Conservation (phyloP, 805 yeast genomes). For the Wickerhamomyces bovis region DNA sequence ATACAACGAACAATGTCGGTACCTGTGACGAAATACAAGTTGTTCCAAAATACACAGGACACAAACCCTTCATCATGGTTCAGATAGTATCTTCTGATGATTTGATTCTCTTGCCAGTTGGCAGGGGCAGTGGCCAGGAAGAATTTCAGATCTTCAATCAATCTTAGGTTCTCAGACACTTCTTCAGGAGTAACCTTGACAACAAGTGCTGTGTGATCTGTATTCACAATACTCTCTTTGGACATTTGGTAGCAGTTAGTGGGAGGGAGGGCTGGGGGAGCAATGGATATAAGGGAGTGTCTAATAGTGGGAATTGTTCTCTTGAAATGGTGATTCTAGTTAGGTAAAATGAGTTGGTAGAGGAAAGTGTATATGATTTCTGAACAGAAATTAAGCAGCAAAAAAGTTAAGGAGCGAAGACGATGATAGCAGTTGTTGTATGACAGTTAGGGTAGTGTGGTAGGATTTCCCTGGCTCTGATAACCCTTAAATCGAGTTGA, state of each 20-base stretch:
- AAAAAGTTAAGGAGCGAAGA: too few species aligned
- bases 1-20: constrained; percentile 93
- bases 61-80: constrained; percentile 89
- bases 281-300: neutral
- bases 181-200: constrained; percentile 15
- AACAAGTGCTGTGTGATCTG: neutral
- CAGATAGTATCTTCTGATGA: constrained; percentile 76
- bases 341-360: neutral
- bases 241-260: neutral
- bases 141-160: constrained; percentile 74
- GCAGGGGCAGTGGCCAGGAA: constrained; percentile 93
- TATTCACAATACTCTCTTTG: neutral
- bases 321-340: neutral
- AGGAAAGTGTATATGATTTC: too few species aligned
- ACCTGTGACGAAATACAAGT: constrained; percentile 85
- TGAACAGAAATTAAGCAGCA: neutral
- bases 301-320: neutral
- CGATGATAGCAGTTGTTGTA: too few species aligned
- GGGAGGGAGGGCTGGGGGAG: neutral
- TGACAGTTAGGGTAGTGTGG: too few species aligned
- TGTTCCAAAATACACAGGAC: constrained; percentile 90
- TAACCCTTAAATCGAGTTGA: neutral
- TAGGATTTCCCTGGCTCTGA: neutral
- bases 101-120: constrained; percentile 85
- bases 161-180: constrained; percentile 48